Conservation (phyloP, 352 stramenopile genomes). For the Poterioochromonas sp. region DNA sequence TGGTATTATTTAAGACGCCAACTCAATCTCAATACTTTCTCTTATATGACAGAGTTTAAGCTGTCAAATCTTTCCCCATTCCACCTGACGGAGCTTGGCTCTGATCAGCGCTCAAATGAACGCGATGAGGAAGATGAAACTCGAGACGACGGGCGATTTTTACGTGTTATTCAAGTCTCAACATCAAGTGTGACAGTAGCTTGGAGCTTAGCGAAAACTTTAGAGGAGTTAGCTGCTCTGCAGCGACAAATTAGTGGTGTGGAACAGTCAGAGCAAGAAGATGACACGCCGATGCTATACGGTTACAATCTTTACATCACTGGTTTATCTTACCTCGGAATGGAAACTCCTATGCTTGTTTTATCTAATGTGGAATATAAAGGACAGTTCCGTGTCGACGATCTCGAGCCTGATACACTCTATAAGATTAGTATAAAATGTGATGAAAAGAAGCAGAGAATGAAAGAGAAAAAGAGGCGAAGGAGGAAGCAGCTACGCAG, state of each 20-base stretch:
- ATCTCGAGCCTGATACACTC: background rate
- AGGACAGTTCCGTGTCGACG: background rate
- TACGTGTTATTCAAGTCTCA: background rate
- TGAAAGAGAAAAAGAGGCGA: too few species aligned
- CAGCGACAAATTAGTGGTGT: background rate
- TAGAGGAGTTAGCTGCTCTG: background rate
- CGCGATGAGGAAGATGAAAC: background rate
- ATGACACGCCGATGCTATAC: background rate
- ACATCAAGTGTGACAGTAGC: background rate
- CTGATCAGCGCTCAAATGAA: background rate
- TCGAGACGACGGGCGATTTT: background rate
- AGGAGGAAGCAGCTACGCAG: too few species aligned
- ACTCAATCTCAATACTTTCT: background rate
- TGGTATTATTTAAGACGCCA: background rate
- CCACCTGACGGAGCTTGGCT: too few species aligned
- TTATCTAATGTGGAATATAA: background rate
- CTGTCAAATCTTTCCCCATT: too few species aligned
- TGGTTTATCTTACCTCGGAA: background rate
- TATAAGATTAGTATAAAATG: background rate
- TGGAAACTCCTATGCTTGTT: background rate
- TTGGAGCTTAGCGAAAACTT: background rate
- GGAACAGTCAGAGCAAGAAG: background rate
- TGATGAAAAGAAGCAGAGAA: too few species aligned
- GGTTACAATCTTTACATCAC: background rate
- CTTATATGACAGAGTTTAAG: background rate